Base-by-base conservation (phyloP, 2,329 filamentous ascomycete species). In the Knoxdaviesia proteae region DNA sequence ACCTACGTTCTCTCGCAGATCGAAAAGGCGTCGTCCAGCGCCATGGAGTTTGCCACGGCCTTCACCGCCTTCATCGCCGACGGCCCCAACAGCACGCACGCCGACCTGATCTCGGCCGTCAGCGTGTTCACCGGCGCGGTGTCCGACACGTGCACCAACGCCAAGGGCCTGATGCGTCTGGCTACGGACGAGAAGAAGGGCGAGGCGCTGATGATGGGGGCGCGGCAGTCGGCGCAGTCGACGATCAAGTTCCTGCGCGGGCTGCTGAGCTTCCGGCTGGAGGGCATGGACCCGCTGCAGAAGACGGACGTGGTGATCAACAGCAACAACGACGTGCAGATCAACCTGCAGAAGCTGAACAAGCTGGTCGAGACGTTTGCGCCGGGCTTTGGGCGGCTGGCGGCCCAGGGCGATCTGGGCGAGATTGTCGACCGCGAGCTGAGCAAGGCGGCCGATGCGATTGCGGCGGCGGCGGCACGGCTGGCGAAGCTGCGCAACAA, bases 1-100 rank as follows among this genome's bases (percentile, higher is more conserved):
- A 75, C 88, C 1, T 96, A 92, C 56, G 87, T 98, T 8, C 68
- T 98, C 41, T 96, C 88, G 2, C 88, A 96, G 58, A 87, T 96
- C 45, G 90, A 98, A 57, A 98, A 96, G 65, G 87, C 90, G 0
- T 90, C 87, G 6, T 77, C 86, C 7, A 93, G 78, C 49, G 84
- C 90, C 8, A 96, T 92, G 60, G 90, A 98, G 57, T 98, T 98
- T 60, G 90, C 88, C 1, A 96, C 88, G 0, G 80, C 90, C 0
- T 98, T 96, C 69, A 98, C 94, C 65, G 93, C 93, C 61, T 96
- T 92, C 59, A 92, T 98, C 52, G 90, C 88, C 6, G 90, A 98
- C 55, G 90, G 90, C 0, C 87, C 88, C 5, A 93, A 87, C 58
- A 84, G 83, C 56, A 78, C 77, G 7, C 84, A 94, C 54, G 74